Base-by-base conservation (phyloP, 2,329 filamentous ascomycete genomes). In the Cladosporium halotolerans region DNA sequence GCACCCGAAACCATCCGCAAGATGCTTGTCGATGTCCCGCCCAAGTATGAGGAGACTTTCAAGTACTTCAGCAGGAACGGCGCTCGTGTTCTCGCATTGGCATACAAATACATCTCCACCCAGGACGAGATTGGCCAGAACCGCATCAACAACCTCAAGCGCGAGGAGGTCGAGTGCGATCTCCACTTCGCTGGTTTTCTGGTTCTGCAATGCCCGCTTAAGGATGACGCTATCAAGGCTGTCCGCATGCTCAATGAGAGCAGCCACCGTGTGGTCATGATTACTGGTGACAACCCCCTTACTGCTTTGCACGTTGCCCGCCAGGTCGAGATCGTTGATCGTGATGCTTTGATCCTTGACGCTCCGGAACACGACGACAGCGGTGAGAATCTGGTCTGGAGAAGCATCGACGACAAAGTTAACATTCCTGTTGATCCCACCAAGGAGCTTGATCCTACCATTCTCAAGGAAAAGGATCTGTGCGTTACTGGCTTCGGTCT, bases 191-290 rank as follows among this genome's bases (percentile, higher is more conserved):
- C 93, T 56, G 93, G 93, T 55, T 99, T 99, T 76, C 76, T 99
- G 58, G 90, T 99, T 48, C 78, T 99, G 31, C 92, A 96, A 70
- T 96, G 90, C 65, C 93, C 93, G 4, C 79, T 99, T 54, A 99
- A 99, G 74, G 91, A 96, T 23, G 93, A 99, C 69, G 93, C 93
- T 44, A 88, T 95, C 73, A 85, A 93, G 69, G 85, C 93, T 38
- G 89, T 99, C 39, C 89, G 87, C 60, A 96, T 97, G 89, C 80
- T 99, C 63, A 99, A 96, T 68, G 93, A 99, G 76, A 97, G 92
- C 72, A 97, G 91, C 73, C 93, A 99, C 71, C 89, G 93, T 63
- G 90, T 96, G 44, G 88, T 99, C 62, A 99, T 99, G 93, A 99
- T 99, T 61, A 99, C 93, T 56, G 93, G 93, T 68, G 93, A 99